A percentile compares a stretch with the other conserved stretches of the same genome.
Conservation (phyloP, 305 asterid genomes). For the Rubia balearica region DNA sequence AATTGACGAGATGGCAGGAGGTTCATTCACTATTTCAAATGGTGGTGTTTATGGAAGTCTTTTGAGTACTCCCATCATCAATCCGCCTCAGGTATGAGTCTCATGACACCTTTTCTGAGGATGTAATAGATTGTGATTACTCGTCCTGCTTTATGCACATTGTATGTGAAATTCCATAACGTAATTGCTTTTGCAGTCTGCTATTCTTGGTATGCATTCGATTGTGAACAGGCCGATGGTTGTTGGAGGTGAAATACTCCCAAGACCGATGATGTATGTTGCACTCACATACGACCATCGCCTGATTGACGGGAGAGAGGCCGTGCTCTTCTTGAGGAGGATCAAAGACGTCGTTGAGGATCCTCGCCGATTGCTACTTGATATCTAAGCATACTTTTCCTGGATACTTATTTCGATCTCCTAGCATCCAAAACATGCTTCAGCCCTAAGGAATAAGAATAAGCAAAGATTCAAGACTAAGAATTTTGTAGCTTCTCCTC, state of each 20-base stretch:
- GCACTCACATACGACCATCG: slow-evolving; percentile 95
- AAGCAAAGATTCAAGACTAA: slow-evolving; percentile 18
- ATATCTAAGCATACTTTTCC: slow-evolving; percentile 32
- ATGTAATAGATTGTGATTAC: slow-evolving; percentile 1
- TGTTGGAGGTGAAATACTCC: slow-evolving; percentile 72
- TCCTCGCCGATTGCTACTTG: slow-evolving; percentile 86
- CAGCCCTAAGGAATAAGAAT: slow-evolving; percentile 23
- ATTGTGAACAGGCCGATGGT: slow-evolving; percentile 96
- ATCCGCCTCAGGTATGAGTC: slow-evolving; percentile 85
- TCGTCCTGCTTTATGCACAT: background rate
- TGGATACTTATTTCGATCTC: background rate
- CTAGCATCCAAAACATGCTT: slow-evolving; percentile 13
- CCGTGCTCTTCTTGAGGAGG: slow-evolving; percentile 86
- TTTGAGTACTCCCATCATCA: slow-evolving; percentile 93
- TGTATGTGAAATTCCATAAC: background rate
- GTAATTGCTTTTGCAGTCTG: slow-evolving; percentile 48
- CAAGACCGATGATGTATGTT: slow-evolving; percentile 96
- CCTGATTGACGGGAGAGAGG: slow-evolving; percentile 99
- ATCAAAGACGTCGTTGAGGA: slow-evolving; percentile 98
- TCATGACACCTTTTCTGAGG: background rate
- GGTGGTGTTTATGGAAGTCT: slow-evolving; percentile 99
- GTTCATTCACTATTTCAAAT: slow-evolving; percentile 89
- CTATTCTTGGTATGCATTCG: slow-evolving; percentile 96
- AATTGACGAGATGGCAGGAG: slow-evolving; percentile 99
- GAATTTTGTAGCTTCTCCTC: slow-evolving; percentile 10